Evolutionary conservation across 768 basidiomycete species (phyloP), one percentile per base, ranked within the genome.

Genomic region (Termitomyces titanicus): DNA sequence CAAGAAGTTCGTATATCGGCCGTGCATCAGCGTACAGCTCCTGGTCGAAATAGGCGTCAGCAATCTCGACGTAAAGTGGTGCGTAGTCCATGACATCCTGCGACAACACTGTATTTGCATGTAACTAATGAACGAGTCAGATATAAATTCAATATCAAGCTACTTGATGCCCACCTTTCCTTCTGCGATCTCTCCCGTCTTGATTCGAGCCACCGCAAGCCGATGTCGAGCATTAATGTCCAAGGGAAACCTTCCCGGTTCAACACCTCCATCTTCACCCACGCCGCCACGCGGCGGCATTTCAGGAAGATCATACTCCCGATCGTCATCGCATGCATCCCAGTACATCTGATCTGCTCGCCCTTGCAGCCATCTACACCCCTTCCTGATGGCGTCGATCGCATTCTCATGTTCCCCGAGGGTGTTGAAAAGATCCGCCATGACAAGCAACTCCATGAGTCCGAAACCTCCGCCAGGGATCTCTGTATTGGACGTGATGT

Each of bases 361-460:
- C 0, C 92, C 92, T 67, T 98, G 92, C n/a, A 98, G 69, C 96
- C 96, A 98, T 52, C 96, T 74, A 48, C 82, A 87, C 1, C 94
- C 95, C 49, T 74, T 76, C 45, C 88, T 79, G 48, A 96, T 85
- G 1, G 83, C 79, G 12, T 81, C 75, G 15, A 93, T 73, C 0
- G 89, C 89, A 39, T 79, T 74, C 34, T 84, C 84, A 62, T 88
- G 77, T 56, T 90, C 82, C 1, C 81, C 84, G 25, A 87, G 72
- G 0, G 82, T 79, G 59, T 92, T 87, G 62, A 91, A 84, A 45
- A 95, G 74, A 64, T 99, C 96, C 3, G 91, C 86, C 11, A 98
- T 81, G 3, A 89, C 83, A 22, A 93, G 79, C n/a, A 98, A 65
- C 58, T 93, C 87, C 65, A 89, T 78, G 42, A 79, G 68, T 11